Evolutionary conservation across 495 filamentous ascomycete genomes (phyloP), one percentile per base, ranked within the genome.

Genomic region (Aspergillus campestris): DNA sequence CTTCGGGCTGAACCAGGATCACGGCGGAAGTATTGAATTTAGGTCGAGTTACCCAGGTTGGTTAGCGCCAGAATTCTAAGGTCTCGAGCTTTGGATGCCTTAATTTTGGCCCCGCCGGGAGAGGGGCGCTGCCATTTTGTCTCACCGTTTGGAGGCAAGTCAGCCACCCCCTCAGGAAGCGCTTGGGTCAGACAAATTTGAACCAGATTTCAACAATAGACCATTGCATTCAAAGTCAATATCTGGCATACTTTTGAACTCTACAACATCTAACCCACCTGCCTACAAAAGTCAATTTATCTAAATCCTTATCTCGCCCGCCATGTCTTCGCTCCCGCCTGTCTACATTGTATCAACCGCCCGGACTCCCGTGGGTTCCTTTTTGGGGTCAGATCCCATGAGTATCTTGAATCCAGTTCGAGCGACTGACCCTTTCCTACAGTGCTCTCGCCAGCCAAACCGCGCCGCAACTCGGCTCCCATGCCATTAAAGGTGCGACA

Each of bases 341-440:
- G 92, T 98, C 42, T 98, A 97, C 71, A 96, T 98, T 64, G 89
- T 96, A 54, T 90, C 91, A 36, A 81, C 83, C 51, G 85, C 82
- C 52, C 81, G 92, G 62, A 97, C 92, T 35, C 92, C 92, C 34
- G 75, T 95, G 53, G 92, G 92, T 56, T 85, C 84, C 42, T 98
- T 98, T 67, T 78, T 91, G 49, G 92, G 92, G 89, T 94, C 64
- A 66, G 76, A 67, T 41, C 35, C 67, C 38, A 38, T 42, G 11
- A 27, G 45, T 31, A 43, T 36, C 13, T 42, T 38, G 43, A 48
- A 44, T 47, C 28, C 31, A 55, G 40, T 44, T 8, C 5, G 31
- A 53, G 13, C 30, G 47, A 43, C 33, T 49, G 40, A 48, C 58
- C 35, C 54, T 31, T 43, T 56, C 28, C 34, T 39, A 55, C 57